Conservation (phyloP, 2,329 filamentous ascomycete species). For the Aureobasidium sp. region DNA sequence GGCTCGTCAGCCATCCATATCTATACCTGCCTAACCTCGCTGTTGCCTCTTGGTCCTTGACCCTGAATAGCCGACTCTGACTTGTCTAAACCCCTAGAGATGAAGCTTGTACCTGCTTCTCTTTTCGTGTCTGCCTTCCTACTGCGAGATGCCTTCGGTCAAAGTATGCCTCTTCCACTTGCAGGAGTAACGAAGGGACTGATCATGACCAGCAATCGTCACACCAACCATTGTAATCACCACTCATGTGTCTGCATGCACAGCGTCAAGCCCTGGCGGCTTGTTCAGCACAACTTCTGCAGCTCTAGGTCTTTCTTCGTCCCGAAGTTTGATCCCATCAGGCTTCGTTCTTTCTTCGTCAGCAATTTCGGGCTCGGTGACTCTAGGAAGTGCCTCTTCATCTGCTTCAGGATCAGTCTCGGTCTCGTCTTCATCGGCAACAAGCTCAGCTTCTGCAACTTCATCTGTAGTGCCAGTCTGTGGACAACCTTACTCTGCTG, state of each 20-base stretch:
- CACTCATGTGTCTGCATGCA: slow-evolving; percentile 3
- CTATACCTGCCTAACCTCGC: too few relatives aligned
- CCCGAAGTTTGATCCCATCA: not conserved
- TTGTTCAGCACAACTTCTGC: not conserved
- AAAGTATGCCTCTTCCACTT: not conserved
- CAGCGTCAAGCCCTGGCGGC: not conserved
- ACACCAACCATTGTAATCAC: slow-evolving; percentile 5
- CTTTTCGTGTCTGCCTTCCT: not conserved
- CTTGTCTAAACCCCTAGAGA: not conserved
- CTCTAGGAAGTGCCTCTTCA: not conserved
- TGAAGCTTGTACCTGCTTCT: not conserved
- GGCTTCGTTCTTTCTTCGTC: slow-evolving; percentile 3
- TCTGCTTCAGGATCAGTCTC: not conserved
- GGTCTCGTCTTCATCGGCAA: not conserved
- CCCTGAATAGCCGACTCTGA: too few relatives aligned
- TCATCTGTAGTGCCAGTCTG: not conserved
- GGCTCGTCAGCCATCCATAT: too few relatives aligned
- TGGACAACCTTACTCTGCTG: not conserved
- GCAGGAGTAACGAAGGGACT: not conserved
- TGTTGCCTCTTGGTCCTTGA: not conserved
- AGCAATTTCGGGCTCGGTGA: not conserved
- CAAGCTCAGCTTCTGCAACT: not conserved
- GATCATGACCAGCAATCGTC: not conserved
- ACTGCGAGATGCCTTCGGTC: not conserved
- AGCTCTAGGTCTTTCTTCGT: not conserved